phyloP scores from a whole-genome alignment of 164 flowering plant species.

The Dillenia suffruticosa region DNA sequence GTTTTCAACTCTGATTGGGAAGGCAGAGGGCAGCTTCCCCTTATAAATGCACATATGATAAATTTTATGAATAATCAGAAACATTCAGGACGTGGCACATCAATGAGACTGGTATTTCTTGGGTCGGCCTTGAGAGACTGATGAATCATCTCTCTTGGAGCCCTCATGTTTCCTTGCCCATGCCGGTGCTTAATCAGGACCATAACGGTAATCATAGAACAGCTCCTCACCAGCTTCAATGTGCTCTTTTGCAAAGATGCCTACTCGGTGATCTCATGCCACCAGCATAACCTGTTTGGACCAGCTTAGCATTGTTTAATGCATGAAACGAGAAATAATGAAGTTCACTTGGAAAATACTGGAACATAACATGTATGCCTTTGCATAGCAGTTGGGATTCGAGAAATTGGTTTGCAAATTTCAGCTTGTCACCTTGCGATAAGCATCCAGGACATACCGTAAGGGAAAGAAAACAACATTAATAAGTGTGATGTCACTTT shows the following conservation, averaged over 20 bases:
- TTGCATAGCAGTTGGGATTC: slow-evolving; percentile 90
- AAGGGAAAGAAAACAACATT: not conserved
- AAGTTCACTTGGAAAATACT: not conserved
- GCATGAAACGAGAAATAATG: not conserved
- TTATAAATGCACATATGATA: too few species aligned
- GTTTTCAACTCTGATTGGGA: too few species aligned
- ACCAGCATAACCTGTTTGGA: slow-evolving; percentile 81
- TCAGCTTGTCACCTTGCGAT: slow-evolving; percentile 95
- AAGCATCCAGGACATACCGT: slow-evolving; percentile 96
- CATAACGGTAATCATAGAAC: slow-evolving; percentile 90
- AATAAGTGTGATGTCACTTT: too few species aligned
- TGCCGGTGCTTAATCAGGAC: slow-evolving; percentile 78
- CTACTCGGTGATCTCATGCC: slow-evolving; percentile 97
- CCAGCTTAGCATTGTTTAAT: not conserved
- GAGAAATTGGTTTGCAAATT: slow-evolving; percentile 97
- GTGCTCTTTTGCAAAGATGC: slow-evolving; percentile 87
- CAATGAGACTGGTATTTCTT: slow-evolving; percentile 75
- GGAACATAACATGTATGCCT: slow-evolving; percentile 37
- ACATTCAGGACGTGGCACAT: not conserved
- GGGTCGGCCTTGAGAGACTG: slow-evolving; percentile 64
- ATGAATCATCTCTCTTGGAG: slow-evolving; percentile 66
- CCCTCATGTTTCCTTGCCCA: slow-evolving; percentile 92
- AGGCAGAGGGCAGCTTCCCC: too few species aligned
- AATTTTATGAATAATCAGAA: too few species aligned
- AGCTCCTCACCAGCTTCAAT: slow-evolving; percentile 93